Base-by-base conservation (phyloP, 176 grass and related monocot species). In the Rhipidocladum racemiflorum region DNA sequence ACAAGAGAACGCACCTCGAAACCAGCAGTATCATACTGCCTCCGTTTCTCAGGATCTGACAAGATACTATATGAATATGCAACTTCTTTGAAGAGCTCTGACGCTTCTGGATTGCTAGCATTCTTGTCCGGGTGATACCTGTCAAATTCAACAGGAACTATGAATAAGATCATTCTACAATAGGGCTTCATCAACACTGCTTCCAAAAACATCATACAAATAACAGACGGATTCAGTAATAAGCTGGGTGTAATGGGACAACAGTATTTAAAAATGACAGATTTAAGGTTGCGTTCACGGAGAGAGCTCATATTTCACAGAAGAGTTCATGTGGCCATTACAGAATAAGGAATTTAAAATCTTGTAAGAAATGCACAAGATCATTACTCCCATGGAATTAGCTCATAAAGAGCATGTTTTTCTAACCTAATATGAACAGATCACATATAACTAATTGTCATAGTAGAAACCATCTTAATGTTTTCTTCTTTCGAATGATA, bases 61-160 rank as follows among this genome's bases (percentile, higher is more conserved):
- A 98, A 86, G 75, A 98, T 98, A 80, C 92, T 93, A 82, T 98
- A 98, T 28, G 96, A 98, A 93, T 95, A 98, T 82, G 96, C 92
- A 76, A 98, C 96, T 90, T 98, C 96, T 91, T 98, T 98, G 81
- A 98, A 98, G 78, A 95, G 96, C 57, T 98, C 96, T 56, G 96
- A 98, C 2, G 96, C 89, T 88, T 98, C 96, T 78, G 96, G 92
- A 76, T 98, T 95, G 83, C 96, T 98, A 49, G 65, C 90, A 74
- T 98, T 98, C 70, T 98, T 98, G 60, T 98, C 96, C 25, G 96
- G 96, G 66, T 98, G 96, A 54, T 98, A 98, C 89, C 96, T 98
- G 74, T 61, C 53, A 68, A 77, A 42, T 30, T 88, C 39, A 60
- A 56, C 83, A 75, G 25, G 20, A 78, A 80, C n/a, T 74, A 68